Conservation (phyloP, 2,329 filamentous ascomycete genomes). For the Colletotrichum musae region DNA sequence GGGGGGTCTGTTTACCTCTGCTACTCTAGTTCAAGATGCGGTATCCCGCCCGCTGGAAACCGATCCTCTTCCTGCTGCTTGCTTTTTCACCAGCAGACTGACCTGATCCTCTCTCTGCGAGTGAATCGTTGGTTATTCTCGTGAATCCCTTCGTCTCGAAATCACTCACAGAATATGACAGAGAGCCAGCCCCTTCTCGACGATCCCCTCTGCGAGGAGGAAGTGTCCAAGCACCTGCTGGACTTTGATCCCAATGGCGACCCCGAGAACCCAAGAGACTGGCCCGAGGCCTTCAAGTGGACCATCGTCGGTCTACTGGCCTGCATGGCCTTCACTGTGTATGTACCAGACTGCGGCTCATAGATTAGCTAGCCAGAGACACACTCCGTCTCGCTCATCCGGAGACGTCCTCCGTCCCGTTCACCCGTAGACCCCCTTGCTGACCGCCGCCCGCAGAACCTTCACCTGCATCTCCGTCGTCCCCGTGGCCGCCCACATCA, state of each 20-base stretch:
- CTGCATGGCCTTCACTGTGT: slow-evolving; percentile 71
- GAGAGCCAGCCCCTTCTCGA: slow-evolving; percentile 37
- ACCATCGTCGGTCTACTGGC: slow-evolving; percentile 66
- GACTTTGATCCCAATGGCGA: slow-evolving; percentile 43
- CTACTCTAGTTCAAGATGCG: slow-evolving; percentile 1
- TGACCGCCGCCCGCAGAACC: slow-evolving; percentile 54
- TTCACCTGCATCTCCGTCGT: slow-evolving; percentile 71
- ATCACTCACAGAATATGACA: slow-evolving; percentile 1
- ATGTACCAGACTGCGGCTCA: slow-evolving; percentile 43
- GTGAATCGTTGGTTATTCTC: not conserved
- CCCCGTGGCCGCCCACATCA: slow-evolving; percentile 66
- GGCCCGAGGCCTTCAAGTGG: slow-evolving; percentile 68
- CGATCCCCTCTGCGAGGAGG: slow-evolving; percentile 35
- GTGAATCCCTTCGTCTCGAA: not conserved
- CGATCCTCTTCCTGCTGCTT: not conserved
- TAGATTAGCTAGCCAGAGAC: not conserved
- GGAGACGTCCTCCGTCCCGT: no score
- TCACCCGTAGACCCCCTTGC: not conserved
- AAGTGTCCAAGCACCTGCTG: slow-evolving; percentile 34
- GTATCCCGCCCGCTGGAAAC: slow-evolving; percentile 7
- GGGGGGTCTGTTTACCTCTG: not conserved
- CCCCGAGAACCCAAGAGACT: slow-evolving; percentile 64
- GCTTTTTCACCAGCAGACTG: slow-evolving; percentile 2
- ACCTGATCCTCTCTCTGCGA: no score
- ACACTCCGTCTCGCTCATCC: not conserved